Percentiles rank a stretch among this genome's conserved stretches.
Evolutionary conservation across 805 yeast species (phyloP).

Genomic region (Jamesozyma gamospora): DNA sequence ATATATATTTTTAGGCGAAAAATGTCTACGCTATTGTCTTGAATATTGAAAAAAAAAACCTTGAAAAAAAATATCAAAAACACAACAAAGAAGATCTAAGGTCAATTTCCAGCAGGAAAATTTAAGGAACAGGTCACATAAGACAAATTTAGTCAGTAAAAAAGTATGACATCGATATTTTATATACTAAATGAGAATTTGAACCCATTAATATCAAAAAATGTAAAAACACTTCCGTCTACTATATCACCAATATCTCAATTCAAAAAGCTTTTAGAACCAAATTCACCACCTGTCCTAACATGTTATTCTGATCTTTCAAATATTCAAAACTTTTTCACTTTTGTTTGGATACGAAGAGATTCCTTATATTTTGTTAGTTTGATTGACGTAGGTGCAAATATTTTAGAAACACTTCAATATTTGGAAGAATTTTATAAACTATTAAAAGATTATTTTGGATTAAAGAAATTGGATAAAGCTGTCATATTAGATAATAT

Average conservation of each 20-base stretch:
- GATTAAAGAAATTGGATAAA: conserved; percentile 33
- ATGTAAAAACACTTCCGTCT: conserved; percentile 20
- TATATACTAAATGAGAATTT: conserved; percentile 24
- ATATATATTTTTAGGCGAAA: no score
- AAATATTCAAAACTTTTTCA: background rate
- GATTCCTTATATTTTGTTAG: conserved; percentile 20
- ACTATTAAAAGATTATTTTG: conserved; percentile 20
- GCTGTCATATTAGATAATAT: conserved; percentile 64
- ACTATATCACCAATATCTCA: conserved; percentile 10
- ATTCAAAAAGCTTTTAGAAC: conserved; percentile 14
- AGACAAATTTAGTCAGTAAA: background rate
- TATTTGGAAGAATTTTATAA: conserved; percentile 22
- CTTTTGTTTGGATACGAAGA: conserved; percentile 18
- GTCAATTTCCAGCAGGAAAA: background rate
- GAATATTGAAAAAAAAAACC: background rate
- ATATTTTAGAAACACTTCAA: conserved; percentile 14
- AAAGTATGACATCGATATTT: conserved; percentile 6
- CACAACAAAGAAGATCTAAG: background rate
- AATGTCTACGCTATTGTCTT: no score
- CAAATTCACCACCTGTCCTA: conserved; percentile 13
- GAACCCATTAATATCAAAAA: conserved; percentile 21
- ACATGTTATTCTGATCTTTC: background rate
- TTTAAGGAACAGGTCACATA: no score
- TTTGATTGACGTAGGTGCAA: conserved; percentile 10
- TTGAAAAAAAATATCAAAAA: background rate